Percentiles rank a stretch among this genome's conserved stretches.
Conservation (phyloP, 2,329 filamentous ascomycete genomes). For the Fusarium dlaminii region DNA sequence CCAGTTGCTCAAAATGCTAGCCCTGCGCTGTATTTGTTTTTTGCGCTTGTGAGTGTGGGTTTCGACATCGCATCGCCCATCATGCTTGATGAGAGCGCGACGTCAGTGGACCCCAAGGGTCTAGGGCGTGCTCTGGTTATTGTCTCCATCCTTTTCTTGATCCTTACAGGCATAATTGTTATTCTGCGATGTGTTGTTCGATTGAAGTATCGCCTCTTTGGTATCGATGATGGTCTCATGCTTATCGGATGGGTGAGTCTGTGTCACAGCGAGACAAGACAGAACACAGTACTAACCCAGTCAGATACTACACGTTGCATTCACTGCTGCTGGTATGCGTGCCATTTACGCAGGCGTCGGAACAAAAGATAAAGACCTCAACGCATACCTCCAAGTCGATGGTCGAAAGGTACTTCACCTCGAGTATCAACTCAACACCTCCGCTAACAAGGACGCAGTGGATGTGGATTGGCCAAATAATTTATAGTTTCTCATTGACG, state of each 20-base stretch:
- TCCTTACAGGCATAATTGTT: background rate
- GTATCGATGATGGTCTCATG: conserved; percentile 27
- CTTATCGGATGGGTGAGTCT: conserved; percentile 23
- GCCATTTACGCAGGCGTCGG: conserved; percentile 14
- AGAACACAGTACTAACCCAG: background rate
- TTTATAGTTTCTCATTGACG: conserved; percentile 11
- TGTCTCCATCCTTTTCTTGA: conserved; percentile 7
- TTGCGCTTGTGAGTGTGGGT: background rate
- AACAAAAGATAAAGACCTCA: conserved; percentile 4
- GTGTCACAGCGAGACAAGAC: background rate
- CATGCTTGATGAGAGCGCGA: conserved; percentile 12
- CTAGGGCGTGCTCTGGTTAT: conserved; percentile 4
- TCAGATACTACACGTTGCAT: conserved; percentile 4
- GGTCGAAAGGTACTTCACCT: conserved; percentile 10
- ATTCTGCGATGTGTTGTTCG: conserved; percentile 6
- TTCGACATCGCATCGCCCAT: background rate
- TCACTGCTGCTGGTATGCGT: background rate
- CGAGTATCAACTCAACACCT: background rate
- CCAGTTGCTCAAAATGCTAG: background rate
- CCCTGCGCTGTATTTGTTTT: background rate
- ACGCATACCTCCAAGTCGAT: background rate
- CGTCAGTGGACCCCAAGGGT: conserved; percentile 3
- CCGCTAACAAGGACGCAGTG: background rate
- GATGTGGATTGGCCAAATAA: conserved; percentile 14
- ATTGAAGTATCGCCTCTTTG: conserved; percentile 5